Evolutionary conservation across 352 stramenopile species (phyloP).

Genomic region (Pilasporangium apinafurcum): DNA sequence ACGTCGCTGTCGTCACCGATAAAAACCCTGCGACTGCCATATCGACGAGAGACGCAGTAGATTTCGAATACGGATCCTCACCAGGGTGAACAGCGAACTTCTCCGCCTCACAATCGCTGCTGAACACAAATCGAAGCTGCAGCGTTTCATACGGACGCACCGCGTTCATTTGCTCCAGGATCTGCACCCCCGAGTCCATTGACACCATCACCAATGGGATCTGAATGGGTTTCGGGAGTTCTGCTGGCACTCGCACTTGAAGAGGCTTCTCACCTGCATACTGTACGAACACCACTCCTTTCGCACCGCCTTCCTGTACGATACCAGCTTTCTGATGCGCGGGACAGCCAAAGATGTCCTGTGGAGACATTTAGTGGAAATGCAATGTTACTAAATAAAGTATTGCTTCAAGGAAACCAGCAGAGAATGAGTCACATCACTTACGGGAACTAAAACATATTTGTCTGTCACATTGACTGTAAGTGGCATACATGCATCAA

Average conservation of each 20-base stretch:
- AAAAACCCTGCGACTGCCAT: conserved; percentile 45
- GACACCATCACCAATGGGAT: conserved; percentile 67
- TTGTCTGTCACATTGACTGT: conserved; percentile 32
- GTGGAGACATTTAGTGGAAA: neutral
- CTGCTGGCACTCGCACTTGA: conserved; percentile 30
- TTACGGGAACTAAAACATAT: conserved; percentile 58
- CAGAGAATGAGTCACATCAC: neutral
- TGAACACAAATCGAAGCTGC: conserved; percentile 56
- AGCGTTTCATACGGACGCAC: conserved; percentile 20
- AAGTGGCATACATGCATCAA: conserved; percentile 47
- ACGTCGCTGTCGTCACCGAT: conserved; percentile 40
- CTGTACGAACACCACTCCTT: conserved; percentile 60
- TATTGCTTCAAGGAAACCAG: neutral
- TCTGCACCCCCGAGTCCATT: conserved; percentile 39
- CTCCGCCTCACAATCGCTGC: conserved; percentile 24
- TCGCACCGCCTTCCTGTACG: conserved; percentile 45
- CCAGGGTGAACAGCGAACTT: conserved; percentile 40
- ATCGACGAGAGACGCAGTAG: conserved; percentile 28
- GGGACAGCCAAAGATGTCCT: conserved; percentile 43
- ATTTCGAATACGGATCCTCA: conserved; percentile 25
- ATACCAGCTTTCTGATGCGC: conserved; percentile 61
- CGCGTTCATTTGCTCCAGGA: conserved; percentile 28
- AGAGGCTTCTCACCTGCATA: conserved; percentile 44
- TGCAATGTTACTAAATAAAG: neutral
- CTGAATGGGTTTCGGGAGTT: conserved; percentile 32